Conservation (phyloP, 2,329 filamentous ascomycete genomes). For the Bisporella sp. region DNA sequence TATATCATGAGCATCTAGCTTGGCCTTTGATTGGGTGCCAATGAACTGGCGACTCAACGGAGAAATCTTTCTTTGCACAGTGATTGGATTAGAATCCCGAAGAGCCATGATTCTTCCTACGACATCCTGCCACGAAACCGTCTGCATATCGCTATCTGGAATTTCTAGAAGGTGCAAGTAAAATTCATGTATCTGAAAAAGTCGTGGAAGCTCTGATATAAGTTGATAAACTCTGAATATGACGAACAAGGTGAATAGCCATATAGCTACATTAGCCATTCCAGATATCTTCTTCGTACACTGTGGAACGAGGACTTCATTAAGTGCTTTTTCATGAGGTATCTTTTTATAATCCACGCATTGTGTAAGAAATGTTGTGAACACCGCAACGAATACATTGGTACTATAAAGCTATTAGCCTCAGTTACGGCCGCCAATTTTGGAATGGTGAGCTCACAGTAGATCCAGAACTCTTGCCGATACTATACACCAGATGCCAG, state of each 20-base stretch:
- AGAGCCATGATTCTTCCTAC: slow-evolving; percentile 63
- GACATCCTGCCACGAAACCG: slow-evolving; percentile 66
- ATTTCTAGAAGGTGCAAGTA: slow-evolving; percentile 62
- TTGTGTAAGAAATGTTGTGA: slow-evolving; percentile 60
- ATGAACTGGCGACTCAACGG: slow-evolving; percentile 49
- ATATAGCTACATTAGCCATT: slow-evolving; percentile 35
- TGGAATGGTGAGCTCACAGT: slow-evolving; percentile 35
- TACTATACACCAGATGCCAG: slow-evolving; percentile 64
- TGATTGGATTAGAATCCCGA: slow-evolving; percentile 62
- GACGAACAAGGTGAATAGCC: slow-evolving; percentile 61
- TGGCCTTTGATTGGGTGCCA: slow-evolving; percentile 83
- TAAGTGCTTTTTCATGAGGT: slow-evolving; percentile 40
- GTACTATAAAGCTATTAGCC: slow-evolving; percentile 36
- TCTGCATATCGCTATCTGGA: slow-evolving; percentile 64
- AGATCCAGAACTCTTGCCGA: slow-evolving; percentile 50
- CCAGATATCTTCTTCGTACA: slow-evolving; percentile 40
- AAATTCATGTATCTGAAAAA: slow-evolving; percentile 62
- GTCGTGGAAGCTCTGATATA: slow-evolving; percentile 48
- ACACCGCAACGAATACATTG: slow-evolving; percentile 59
- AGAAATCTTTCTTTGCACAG: slow-evolving; percentile 50
- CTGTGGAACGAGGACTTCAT: slow-evolving; percentile 50
- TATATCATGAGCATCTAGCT: slow-evolving; percentile 93
- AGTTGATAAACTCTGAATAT: slow-evolving; percentile 52
- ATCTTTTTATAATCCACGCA: slow-evolving; percentile 62
- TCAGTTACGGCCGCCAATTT: background rate